Base-by-base conservation (phyloP, 495 filamentous ascomycete genomes). In the Cairneyella variabilis region DNA sequence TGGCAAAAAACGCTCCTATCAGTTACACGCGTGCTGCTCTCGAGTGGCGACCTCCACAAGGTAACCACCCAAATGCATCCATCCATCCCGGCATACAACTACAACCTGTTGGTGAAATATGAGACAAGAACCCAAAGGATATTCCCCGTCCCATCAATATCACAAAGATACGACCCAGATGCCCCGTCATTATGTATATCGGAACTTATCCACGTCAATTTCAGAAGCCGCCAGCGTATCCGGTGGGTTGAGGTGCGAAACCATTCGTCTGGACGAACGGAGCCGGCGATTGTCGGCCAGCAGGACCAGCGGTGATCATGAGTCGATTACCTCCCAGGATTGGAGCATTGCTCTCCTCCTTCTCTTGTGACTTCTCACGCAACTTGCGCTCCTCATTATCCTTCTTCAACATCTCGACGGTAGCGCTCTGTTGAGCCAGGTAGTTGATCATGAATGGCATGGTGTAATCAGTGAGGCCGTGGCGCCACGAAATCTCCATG, bases 361-460 rank as follows among this genome's bases (percentile, higher is more conserved):
- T 88, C 76, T 91, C 83, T 61, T 95, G 85, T 39, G 86, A 84
- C 51, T 83, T 82, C 70, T 99, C 95, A 55, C 83, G 85, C 21
- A 79, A 76, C 78, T 97, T 99, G 63, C 95, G 89, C 66, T 95
- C 91, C 67, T 99, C 95, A 66, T 97, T 97, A 73, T 99, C 95
- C 58, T 88, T 90, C 79, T 92, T 92, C 28, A 99, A 79, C 51
- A 71, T 70, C 55, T 90, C 83, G 57, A 99, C 86, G 18, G 92
- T 84, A 26, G 84, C 82, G 45, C 90, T 89, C 69, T 97, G 91
- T 68, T 95, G 89, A 69, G 83, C 85, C 61, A 97, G 79, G 70
- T 91, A 85, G 75, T 97, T 97, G 79, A 99, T 97, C 90, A 99
- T 95, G 76, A 91, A 99, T 14, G 95, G 95, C 95, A 99, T 97